These are phyloP conservation scores for Trichoderma sp. DNA, from an alignment of 2,329 filamentous ascomycete genomes.

Conservation along the genomic window DNA sequence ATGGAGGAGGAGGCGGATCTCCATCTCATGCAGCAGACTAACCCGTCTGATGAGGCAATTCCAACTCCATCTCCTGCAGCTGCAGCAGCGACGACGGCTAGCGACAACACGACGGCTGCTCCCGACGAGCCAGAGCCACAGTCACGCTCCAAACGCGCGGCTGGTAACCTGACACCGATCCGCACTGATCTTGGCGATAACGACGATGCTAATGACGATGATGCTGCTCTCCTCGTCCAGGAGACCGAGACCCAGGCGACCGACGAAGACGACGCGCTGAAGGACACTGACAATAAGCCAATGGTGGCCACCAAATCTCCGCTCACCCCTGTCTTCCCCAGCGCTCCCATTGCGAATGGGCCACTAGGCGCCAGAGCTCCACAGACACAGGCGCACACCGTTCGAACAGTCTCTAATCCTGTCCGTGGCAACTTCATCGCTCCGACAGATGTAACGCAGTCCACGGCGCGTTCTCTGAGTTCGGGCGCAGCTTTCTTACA, in stretches of 20 bases:
- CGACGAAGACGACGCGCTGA: constrained; percentile 57
- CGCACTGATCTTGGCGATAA: constrained; percentile 45
- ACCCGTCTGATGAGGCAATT: not conserved
- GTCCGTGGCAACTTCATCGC: constrained; percentile 44
- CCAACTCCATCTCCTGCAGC: too few relatives aligned
- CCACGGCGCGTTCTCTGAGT: constrained; percentile 53
- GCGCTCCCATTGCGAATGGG: constrained; percentile 25
- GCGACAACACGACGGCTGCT: constrained; percentile 21
- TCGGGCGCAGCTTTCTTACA: constrained; percentile 56
- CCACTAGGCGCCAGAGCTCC: constrained; percentile 10
- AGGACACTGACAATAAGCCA: constrained; percentile 84
- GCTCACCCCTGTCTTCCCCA: constrained; percentile 61
- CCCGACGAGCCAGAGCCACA: not conserved
- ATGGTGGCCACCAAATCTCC: constrained; percentile 80
- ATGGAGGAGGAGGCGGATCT: not conserved
- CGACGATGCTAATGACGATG: constrained; percentile 59
- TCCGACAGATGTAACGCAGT: constrained; percentile 47
- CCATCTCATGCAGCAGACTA: not conserved
- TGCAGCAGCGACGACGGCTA: constrained; percentile 20
- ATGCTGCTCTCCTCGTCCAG: constrained; percentile 70
- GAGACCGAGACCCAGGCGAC: constrained; percentile 67
- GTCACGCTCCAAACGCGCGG: constrained; percentile 34
- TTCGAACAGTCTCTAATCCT: constrained; percentile 50
- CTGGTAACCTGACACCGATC: constrained; percentile 49
- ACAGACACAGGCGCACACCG: constrained; percentile 31